Evolutionary conservation across 148 eudicot species (phyloP).

Genomic region (Silene uniflora): DNA sequence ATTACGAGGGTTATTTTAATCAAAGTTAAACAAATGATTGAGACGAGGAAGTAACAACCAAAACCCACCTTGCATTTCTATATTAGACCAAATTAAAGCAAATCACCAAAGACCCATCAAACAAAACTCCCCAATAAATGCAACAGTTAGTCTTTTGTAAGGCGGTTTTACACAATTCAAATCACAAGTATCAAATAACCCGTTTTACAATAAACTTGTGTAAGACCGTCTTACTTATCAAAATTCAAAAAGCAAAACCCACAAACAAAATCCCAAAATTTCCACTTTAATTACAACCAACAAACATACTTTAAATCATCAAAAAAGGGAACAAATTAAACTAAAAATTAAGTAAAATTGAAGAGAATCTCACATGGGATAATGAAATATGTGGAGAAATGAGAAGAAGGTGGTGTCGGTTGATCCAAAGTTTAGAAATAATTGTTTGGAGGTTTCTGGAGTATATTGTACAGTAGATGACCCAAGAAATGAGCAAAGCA

Average conservation of each 20-base stretch:
- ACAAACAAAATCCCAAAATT: slow-evolving; percentile 14
- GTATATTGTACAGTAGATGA: neutral
- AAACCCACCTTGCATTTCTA: slow-evolving; percentile 19
- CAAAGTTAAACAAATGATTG: too few species aligned
- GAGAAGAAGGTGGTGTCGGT: slow-evolving; percentile 18
- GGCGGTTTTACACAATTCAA: too few species aligned
- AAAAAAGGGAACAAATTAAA: neutral
- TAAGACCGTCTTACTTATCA: too few species aligned
- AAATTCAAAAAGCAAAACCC: slow-evolving; percentile 8
- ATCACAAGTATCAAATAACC: too few species aligned
- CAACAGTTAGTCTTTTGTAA: too few species aligned
- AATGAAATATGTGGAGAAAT: neutral
- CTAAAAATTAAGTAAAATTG: slow-evolving; percentile 12
- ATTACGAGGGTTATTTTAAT: too few species aligned
- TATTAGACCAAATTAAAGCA: neutral
- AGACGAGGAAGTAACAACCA: too few species aligned
- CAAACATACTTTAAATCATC: neutral
- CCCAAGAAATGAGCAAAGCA: slow-evolving; percentile 20
- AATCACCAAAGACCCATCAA: slow-evolving; percentile 17
- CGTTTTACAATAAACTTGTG: too few species aligned
- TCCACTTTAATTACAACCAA: slow-evolving; percentile 6
- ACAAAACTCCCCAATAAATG: slow-evolving; percentile 1
- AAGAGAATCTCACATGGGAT: slow-evolving; percentile 31
- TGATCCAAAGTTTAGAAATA: slow-evolving; percentile 25
- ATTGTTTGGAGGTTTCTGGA: slow-evolving; percentile 13